These are phyloP conservation scores for Trichoderma semiorbis DNA, from an alignment of 2,329 filamentous ascomycete species.

Conservation along the genomic window DNA sequence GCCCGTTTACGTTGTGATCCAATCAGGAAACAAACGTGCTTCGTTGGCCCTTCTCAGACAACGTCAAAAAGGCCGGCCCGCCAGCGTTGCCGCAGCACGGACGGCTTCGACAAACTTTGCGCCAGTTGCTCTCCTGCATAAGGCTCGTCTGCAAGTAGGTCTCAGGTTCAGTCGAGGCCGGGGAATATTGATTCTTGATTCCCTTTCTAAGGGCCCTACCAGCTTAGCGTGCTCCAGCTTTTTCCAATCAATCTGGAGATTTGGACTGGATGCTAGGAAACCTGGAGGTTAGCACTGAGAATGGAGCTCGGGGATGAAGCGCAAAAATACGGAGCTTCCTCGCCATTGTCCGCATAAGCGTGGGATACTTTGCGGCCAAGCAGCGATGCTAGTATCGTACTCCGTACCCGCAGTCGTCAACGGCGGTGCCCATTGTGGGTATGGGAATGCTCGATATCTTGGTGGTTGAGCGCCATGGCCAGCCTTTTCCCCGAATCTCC, in stretches of 20 bases:
- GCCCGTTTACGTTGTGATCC: neutral
- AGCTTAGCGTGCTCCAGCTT: constrained; percentile 11
- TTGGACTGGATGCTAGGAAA: neutral
- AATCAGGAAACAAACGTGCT: neutral
- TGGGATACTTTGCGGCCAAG: neutral
- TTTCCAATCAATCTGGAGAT: neutral
- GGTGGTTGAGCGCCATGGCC: neutral
- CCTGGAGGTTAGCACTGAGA: neutral
- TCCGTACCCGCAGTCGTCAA: neutral
- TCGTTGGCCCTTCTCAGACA: neutral
- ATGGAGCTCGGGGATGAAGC: neutral
- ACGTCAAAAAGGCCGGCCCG: neutral
- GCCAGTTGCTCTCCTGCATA: constrained; percentile 7
- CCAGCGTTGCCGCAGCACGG: neutral
- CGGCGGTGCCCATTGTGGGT: neutral
- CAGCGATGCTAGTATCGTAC: neutral
- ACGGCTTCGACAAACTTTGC: constrained; percentile 1
- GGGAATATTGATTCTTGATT: neutral
- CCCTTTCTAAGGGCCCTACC: neutral
- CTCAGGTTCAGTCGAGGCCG: constrained; percentile 7
- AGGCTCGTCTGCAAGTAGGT: neutral
- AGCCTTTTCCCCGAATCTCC: neutral
- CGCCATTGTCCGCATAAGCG: neutral
- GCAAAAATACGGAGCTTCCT: neutral
- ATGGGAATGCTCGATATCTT: neutral